These are phyloP conservation scores for Cordyceps tenuipes DNA, from an alignment of 2,329 filamentous ascomycete species.

Conservation along the genomic window DNA sequence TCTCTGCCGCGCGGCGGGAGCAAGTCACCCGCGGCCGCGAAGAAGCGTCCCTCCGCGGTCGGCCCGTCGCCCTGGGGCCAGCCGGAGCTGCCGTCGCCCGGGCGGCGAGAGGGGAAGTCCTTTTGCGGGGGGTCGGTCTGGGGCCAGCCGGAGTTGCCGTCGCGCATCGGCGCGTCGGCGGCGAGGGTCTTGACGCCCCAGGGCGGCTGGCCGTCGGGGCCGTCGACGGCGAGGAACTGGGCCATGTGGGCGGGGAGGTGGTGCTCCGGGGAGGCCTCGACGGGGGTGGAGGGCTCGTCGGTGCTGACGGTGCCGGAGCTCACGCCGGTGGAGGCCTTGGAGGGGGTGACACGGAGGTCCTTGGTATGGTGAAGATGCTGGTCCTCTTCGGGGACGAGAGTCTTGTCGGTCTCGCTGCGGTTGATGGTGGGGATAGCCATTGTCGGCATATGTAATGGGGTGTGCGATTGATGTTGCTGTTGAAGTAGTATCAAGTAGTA, in stretches of 20 bases:
- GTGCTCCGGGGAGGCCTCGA: not conserved
- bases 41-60: no score
- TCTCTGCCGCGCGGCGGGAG: no score
- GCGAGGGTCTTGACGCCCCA: not conserved
- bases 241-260: no score
- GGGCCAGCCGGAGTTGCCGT: not conserved
- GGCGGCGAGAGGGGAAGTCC: not conserved
- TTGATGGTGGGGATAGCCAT: not conserved
- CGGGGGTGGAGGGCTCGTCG: not conserved
- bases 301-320: slow-evolving; percentile 4
- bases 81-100: not conserved
- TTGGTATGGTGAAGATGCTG: not conserved
- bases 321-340: not conserved
- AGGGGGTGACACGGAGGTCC: not conserved
- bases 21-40: no score
- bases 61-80: not conserved
- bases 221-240: no score
- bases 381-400: slow-evolving; percentile 3
- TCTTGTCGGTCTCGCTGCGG: not conserved
- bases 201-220: not conserved
- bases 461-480: not conserved
- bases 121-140: not conserved
- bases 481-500: no score
- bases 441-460: no score
- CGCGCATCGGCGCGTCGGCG: not conserved